These are phyloP conservation scores for Trametes pubescens DNA, from an alignment of 1,284 basidiomycete genomes.

Conservation along the genomic window DNA sequence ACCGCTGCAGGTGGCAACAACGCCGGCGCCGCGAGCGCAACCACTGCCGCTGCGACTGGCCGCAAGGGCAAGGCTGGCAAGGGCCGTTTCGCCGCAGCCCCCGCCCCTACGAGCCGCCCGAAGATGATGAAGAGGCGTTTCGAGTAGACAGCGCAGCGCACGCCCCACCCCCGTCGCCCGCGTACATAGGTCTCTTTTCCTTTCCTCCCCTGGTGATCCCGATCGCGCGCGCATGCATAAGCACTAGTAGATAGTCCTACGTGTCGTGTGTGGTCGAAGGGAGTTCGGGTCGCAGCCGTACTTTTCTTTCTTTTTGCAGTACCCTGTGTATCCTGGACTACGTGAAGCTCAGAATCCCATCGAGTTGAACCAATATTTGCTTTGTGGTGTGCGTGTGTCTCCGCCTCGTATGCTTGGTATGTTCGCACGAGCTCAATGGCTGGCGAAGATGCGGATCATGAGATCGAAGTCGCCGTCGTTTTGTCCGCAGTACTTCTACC, in stretches of 20 bases:
- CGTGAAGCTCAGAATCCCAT: conserved; percentile 9
- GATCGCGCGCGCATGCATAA: not conserved
- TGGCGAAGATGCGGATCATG: no score
- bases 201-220: not conserved
- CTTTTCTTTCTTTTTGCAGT: not conserved
- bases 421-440: not conserved
- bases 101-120: not conserved
- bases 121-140: conserved; percentile 17
- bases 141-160: conserved; percentile 8
- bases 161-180: not conserved
- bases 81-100: conserved; percentile 7
- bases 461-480: no score
- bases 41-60: not conserved
- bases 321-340: conserved; percentile 1
- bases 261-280: not conserved
- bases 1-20: conserved; percentile 6
- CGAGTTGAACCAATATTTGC: not conserved
- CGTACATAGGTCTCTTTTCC: conserved; percentile 7
- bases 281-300: conserved; percentile 4
- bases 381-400: not conserved
- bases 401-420: no score
- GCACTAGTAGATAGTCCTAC: not conserved
- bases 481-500: no score
- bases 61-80: conserved; percentile 4
- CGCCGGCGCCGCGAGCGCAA: conserved; percentile 3